Percentiles rank a stretch among this genome's conserved stretches.
Conservation (phyloP, 2,329 filamentous ascomycete species). For the Gyromitra esculenta region DNA sequence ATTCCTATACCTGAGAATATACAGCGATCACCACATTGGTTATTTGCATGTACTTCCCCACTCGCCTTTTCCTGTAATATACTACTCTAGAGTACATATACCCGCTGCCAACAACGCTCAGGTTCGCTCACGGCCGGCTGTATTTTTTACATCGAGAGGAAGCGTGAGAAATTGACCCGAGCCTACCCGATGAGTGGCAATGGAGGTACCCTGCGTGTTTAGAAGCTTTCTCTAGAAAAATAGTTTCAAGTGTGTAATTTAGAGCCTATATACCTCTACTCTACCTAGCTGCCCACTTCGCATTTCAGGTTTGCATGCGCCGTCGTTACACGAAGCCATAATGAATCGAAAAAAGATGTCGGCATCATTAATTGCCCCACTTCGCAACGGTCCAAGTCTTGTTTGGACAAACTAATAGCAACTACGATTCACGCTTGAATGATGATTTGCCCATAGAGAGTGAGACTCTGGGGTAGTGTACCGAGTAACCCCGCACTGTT, state of each 20-base stretch:
- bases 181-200: constrained; percentile 24
- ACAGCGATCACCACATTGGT: constrained; percentile 33
- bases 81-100: constrained; percentile 23
- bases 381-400: constrained; percentile 35
- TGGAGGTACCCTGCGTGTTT: constrained; percentile 10
- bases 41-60: constrained; percentile 23
- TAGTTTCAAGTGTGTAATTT: constrained; percentile 42
- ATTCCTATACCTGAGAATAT: not conserved
- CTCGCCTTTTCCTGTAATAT: constrained; percentile 21
- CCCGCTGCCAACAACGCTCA: not conserved
- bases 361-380: constrained; percentile 47
- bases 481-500: constrained; percentile 47
- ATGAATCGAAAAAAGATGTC: constrained; percentile 18
- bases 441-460: constrained; percentile 29
- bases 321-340: constrained; percentile 35
- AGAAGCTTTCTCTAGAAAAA: constrained; percentile 24
- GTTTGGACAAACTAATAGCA: constrained; percentile 26
- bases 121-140: constrained; percentile 24
- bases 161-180: constrained; percentile 33
- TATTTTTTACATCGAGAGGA: constrained; percentile 25
- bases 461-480: constrained; percentile 42
- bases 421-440: constrained; percentile 24
- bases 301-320: constrained; percentile 44
- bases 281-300: constrained; percentile 32
- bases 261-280: constrained; percentile 46